Conservation (phyloP, 257 asterid genomes). For the Nemophila menziesii region DNA sequence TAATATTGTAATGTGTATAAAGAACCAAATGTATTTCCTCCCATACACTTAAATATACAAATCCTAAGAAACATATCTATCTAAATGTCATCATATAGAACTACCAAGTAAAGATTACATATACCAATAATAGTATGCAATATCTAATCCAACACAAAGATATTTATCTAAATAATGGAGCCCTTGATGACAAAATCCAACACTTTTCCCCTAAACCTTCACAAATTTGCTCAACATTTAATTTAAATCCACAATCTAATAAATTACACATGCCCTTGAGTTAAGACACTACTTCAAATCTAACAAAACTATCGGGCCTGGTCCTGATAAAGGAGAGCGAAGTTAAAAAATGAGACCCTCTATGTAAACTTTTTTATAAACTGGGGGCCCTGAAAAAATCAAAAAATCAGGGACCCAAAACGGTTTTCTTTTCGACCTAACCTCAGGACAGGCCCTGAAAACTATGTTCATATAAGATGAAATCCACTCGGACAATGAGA, state of each 20-base stretch:
- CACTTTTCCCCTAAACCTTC: neutral
- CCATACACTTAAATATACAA: too few species aligned
- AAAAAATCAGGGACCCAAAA: too few species aligned
- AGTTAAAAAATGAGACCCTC: too few species aligned
- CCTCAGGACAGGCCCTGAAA: too few species aligned
- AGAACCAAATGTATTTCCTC: too few species aligned
- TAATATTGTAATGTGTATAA: neutral
- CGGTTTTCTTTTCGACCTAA: too few species aligned
- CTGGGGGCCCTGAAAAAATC: too few species aligned
- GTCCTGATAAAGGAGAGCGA: neutral
- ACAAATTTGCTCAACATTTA: too few species aligned
- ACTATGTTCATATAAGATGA: too few species aligned
- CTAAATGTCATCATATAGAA: too few species aligned
- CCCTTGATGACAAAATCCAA: neutral
- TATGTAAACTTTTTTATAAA: too few species aligned
- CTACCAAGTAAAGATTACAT: neutral
- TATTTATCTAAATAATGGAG: neutral
- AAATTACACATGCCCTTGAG: neutral
- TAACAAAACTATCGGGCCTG: constrained; percentile 1
- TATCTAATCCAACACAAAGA: neutral
- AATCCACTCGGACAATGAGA: too few species aligned
- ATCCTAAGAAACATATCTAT: neutral
- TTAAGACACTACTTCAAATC: neutral
- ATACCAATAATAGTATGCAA: neutral
- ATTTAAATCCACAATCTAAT: neutral